These are phyloP conservation scores for Diatrype stigma DNA, from an alignment of 2,329 filamentous ascomycete species.

Conservation along the genomic window DNA sequence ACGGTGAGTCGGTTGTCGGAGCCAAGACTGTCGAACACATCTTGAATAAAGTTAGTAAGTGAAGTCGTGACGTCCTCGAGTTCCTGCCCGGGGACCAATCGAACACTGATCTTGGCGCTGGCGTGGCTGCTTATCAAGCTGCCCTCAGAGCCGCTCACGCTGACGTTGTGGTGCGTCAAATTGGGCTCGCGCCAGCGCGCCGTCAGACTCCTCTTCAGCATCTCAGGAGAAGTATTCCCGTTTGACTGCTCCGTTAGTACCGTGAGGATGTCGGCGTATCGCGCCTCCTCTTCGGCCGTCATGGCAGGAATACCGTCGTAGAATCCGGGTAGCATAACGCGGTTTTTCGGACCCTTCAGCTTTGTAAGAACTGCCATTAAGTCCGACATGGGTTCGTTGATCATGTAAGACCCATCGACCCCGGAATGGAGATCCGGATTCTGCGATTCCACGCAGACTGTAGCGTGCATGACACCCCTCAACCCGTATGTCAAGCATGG, in stretches of 20 bases:
- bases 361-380: slow-evolving; percentile 78
- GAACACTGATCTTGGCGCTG: slow-evolving; percentile 82
- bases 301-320: slow-evolving; percentile 79
- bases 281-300: slow-evolving; percentile 68
- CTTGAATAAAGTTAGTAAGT: slow-evolving; percentile 63
- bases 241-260: slow-evolving; percentile 72
- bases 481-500: slow-evolving; percentile 94
- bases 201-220: slow-evolving; percentile 82
- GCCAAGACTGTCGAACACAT: slow-evolving; percentile 68
- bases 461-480: slow-evolving; percentile 89
- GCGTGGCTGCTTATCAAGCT: slow-evolving; percentile 89
- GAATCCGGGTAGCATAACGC: slow-evolving; percentile 81
- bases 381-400: slow-evolving; percentile 90
- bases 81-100: slow-evolving; percentile 90
- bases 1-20: slow-evolving; percentile 79
- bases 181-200: slow-evolving; percentile 94
- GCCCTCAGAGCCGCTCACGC: slow-evolving; percentile 86
- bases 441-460: slow-evolving; percentile 78
- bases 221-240: slow-evolving; percentile 52
- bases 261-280: slow-evolving; percentile 80
- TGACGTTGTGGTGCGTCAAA: slow-evolving; percentile 87
- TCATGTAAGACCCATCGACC: slow-evolving; percentile 88
- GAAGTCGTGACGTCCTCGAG: slow-evolving; percentile 69
- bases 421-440: slow-evolving; percentile 91
- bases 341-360: slow-evolving; percentile 75